Evolutionary conservation across 2,329 filamentous ascomycete genomes (phyloP).

Genomic region (Ophiocordyceps unilateralis): DNA sequence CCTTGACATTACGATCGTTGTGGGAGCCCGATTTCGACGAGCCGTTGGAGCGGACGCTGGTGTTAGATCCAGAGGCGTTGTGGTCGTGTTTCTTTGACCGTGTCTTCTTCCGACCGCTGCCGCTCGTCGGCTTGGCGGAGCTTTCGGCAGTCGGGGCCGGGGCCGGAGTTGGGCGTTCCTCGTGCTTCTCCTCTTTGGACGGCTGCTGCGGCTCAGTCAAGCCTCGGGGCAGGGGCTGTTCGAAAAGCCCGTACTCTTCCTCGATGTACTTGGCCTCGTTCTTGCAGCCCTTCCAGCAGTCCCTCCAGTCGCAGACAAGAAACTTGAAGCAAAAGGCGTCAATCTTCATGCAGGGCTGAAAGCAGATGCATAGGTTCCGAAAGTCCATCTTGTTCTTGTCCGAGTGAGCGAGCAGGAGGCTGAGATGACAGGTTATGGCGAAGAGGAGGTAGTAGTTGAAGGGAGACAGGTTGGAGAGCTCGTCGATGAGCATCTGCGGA

Average conservation of each 20-base stretch:
- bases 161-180: conserved; percentile 6
- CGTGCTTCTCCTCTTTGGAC: conserved; percentile 5
- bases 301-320: conserved; percentile 83
- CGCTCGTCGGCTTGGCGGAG: conserved; percentile 30
- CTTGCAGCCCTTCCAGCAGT: conserved; percentile 93
- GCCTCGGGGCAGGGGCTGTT: conserved; percentile 36
- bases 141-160: conserved; percentile 47
- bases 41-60: conserved; percentile 23
- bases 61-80: conserved; percentile 22
- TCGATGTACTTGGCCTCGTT: conserved; percentile 70
- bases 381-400: conserved; percentile 99
- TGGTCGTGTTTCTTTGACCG: conserved; percentile 26
- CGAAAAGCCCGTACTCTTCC: conserved; percentile 45
- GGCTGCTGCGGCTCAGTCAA: conserved; percentile 19
- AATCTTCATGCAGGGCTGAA: conserved; percentile 93
- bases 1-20: conserved; percentile 19
- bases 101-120: conserved; percentile 7
- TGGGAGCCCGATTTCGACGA: conserved; percentile 28
- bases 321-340: conserved; percentile 93
- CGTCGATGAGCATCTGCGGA: conserved; percentile 73
- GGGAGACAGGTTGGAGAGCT: conserved; percentile 82
- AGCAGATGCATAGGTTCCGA: conserved; percentile 88
- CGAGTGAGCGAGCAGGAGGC: conserved; percentile 74
- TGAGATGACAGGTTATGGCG: conserved; percentile 91
- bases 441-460: conserved; percentile 98